phyloP scores from a whole-genome alignment of 2,329 filamentous ascomycete genomes.

The Cercospora sesami region DNA sequence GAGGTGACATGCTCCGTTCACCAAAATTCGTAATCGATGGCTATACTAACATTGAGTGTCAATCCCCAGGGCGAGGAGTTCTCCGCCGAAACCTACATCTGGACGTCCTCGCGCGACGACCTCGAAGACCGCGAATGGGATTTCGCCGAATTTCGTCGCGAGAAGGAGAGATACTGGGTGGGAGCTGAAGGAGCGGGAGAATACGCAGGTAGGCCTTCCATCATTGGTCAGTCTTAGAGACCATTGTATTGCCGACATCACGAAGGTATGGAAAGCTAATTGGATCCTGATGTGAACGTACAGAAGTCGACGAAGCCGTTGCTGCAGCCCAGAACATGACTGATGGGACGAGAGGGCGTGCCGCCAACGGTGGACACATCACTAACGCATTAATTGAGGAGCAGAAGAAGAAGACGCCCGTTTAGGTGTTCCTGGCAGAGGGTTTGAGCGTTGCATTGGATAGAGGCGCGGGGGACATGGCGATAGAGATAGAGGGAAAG shows the following conservation, averaged over 20 bases:
- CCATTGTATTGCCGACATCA: not conserved
- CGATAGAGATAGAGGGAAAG: not conserved
- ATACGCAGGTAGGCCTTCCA: slow-evolving; percentile 45
- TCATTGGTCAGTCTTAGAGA: slow-evolving; percentile 30
- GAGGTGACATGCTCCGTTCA: slow-evolving; percentile 31
- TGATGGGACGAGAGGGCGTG: slow-evolving; percentile 50
- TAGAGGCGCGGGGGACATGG: not conserved
- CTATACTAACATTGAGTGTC: not conserved
- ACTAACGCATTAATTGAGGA: slow-evolving; percentile 37
- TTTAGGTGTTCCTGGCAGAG: not conserved
- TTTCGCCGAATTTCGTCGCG: slow-evolving; percentile 75
- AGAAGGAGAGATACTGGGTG: slow-evolving; percentile 68
- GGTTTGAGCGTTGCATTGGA: not conserved
- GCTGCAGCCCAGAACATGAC: slow-evolving; percentile 32
- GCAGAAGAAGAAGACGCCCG: slow-evolving; percentile 1
- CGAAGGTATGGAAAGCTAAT: slow-evolving; percentile 11
- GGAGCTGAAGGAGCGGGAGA: slow-evolving; percentile 50
- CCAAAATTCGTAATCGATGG: no score
- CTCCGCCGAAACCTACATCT: slow-evolving; percentile 54
- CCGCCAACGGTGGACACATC: slow-evolving; percentile 43
- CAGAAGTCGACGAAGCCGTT: slow-evolving; percentile 50
- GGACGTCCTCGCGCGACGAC: slow-evolving; percentile 45
- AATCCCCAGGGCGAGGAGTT: slow-evolving; percentile 40
- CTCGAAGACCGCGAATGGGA: slow-evolving; percentile 83
- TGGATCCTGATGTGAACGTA: not conserved